Evolutionary conservation across 306 rosid genomes (phyloP).

Genomic region (Casuarina cunninghamiana): DNA sequence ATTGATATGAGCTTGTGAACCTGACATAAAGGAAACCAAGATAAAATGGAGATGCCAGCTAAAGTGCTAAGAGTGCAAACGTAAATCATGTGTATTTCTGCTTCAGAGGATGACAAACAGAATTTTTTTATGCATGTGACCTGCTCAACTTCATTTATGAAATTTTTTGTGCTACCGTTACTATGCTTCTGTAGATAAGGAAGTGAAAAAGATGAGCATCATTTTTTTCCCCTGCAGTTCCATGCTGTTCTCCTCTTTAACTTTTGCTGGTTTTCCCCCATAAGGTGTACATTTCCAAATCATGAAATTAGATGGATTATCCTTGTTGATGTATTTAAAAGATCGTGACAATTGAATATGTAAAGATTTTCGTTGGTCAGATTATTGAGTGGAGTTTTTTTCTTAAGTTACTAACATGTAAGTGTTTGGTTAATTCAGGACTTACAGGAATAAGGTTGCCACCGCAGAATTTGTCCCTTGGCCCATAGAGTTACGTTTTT

Average conservation of each 20-base stretch:
- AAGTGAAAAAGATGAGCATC: not conserved
- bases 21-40: not conserved
- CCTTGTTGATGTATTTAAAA: not conserved
- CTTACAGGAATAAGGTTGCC: slow-evolving; percentile 90
- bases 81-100: not conserved
- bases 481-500: slow-evolving; percentile 96
- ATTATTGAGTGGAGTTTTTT: not conserved
- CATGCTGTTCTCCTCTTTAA: not conserved
- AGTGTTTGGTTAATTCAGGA: slow-evolving; percentile 52
- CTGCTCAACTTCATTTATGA: not conserved
- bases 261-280: not conserved
- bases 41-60: not conserved
- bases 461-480: slow-evolving; percentile 63
- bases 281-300: not conserved
- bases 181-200: not conserved
- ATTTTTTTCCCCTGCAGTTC: not conserved
- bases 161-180: not conserved
- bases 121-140: not conserved
- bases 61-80: not conserved
- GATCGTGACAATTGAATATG: not conserved
- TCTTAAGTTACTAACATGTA: slow-evolving; percentile 17
- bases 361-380: not conserved
- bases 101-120: not conserved
- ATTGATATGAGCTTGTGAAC: no score
- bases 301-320: not conserved